Evolutionary conservation across 140 eudicot species (phyloP).

Genomic region (Flaveria floridana): DNA sequence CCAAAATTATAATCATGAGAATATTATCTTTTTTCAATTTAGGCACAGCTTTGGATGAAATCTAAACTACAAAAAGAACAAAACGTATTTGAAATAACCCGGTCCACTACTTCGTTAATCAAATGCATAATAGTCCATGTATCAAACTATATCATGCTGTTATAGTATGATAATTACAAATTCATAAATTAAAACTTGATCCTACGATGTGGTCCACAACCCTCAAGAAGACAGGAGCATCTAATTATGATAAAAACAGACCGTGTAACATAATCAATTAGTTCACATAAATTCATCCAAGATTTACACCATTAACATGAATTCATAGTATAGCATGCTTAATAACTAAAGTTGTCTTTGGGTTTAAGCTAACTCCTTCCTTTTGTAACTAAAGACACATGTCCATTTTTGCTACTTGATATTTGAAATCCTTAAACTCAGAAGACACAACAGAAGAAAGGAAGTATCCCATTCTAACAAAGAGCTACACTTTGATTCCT

Average conservation of each 20-base stretch:
- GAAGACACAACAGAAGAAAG: background rate
- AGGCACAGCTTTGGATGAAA: background rate
- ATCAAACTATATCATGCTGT: background rate
- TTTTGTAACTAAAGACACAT: background rate
- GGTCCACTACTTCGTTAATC: conserved; percentile 9
- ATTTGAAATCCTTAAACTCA: conserved; percentile 7
- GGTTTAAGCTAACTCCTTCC: conserved; percentile 13
- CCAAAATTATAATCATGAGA: conserved; percentile 9
- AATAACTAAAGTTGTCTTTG: conserved; percentile 5
- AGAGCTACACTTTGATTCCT: background rate
- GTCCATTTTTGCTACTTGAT: conserved; percentile 9
- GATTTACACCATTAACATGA: too few relatives aligned
- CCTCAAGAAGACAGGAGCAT: background rate
- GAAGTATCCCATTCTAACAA: background rate
- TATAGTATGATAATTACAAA: background rate
- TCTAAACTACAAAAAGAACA: conserved; percentile 4
- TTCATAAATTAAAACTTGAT: background rate
- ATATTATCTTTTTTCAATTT: background rate
- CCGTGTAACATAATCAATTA: background rate
- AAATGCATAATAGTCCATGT: conserved; percentile 14
- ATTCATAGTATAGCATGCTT: background rate
- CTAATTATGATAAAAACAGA: background rate
- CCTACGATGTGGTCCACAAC: background rate
- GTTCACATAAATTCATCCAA: background rate
- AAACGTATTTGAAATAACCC: background rate